Base-by-base conservation (phyloP, 257 asterid genomes). In the Solanum arcanum region DNA sequence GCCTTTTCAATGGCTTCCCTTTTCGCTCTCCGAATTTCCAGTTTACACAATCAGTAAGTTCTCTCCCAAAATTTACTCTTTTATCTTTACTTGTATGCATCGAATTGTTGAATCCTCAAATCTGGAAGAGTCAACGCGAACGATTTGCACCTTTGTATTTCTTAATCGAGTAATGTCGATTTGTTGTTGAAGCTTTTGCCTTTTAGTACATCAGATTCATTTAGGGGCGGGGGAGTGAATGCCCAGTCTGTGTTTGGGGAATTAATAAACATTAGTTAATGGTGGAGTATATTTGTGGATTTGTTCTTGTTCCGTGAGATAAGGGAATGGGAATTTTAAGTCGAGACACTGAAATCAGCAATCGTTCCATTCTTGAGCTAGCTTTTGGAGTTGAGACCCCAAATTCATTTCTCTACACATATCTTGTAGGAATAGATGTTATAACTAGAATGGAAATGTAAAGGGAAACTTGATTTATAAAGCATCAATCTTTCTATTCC, bases 1-100 rank as follows among this genome's bases (percentile, higher is more conserved):
- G 91, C 87, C 93, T 72, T 72, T 72, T 20, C 27, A 87, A 94
- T 94, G 98, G 96, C 96, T 33, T 88, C 93, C 87, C 74, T 62
- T 86, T 82, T 90, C 49, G 86, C 90, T 73, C 92, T 91, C 86
- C 93, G 88, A 84, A 89, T 92, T 76, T 85, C 91, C 88, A 64
- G 11, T 47, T 87, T 90, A 89, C 84, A 81, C 88, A 86, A 89
- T 62, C 90, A 84, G 98, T 94, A 89, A 94, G 92, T 85, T 39
- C 44, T 21, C 83, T 84, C 73, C 12, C 14, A 25, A 9, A 13
- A 27, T 44, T 81, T 33, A 35, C 42, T 29, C 46, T 56, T 27
- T 27, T 66, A 3, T 59, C 3, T 82, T 44, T 21, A 39, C 41
- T 13, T 8, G 21, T 20, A 18, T 39, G 23, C 1, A 39, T 69